A percentile compares a stretch with the other conserved stretches of the same genome.
phyloP scores from a whole-genome alignment of 164 flowering plant genomes.

The Echeveria elegans region DNA sequence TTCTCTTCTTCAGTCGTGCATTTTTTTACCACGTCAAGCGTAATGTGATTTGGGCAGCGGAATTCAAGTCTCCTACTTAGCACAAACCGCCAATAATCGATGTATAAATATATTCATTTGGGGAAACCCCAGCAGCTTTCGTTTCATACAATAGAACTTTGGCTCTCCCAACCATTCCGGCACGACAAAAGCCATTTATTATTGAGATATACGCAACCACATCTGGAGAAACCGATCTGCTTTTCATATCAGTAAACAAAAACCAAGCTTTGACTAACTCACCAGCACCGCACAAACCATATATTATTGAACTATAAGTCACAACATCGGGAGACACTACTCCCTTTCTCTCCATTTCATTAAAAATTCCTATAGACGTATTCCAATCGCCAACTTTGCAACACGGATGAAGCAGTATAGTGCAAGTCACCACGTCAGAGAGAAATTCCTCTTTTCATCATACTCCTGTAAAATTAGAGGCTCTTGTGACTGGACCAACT shows the following conservation, averaged over 20 bases:
- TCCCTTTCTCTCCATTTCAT: background rate
- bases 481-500: background rate
- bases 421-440: background rate
- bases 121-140: conserved; percentile 4
- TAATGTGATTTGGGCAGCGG: background rate
- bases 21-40: background rate
- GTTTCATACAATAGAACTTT: background rate
- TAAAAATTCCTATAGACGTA: background rate
- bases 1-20: background rate
- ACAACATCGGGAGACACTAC: background rate
- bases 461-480: background rate
- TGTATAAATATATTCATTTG: background rate
- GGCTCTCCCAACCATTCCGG: conserved; percentile 7
- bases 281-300: background rate
- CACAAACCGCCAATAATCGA: conserved; percentile 7
- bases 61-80: background rate
- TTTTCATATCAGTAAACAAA: background rate
- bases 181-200: conserved; percentile 11
- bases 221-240: background rate
- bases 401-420: background rate
- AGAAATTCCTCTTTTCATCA: background rate
- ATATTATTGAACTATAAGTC: background rate
- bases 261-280: background rate
- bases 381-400: background rate
- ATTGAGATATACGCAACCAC: conserved; percentile 5